Conservation (phyloP, 495 filamentous ascomycete genomes). For the Daldinia childiae region DNA sequence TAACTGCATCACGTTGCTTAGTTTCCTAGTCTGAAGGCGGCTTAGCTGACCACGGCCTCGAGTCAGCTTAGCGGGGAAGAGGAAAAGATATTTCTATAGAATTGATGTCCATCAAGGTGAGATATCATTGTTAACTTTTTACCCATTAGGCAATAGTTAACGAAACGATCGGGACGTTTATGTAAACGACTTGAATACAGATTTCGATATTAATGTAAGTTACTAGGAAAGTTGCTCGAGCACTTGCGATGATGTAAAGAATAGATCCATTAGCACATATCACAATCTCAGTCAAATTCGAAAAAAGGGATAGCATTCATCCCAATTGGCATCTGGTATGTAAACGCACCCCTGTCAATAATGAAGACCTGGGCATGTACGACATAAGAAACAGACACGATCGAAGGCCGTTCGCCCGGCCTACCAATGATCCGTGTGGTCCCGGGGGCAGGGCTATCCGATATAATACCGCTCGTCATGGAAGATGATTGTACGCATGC, state of each 20-base stretch:
- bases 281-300: slow-evolving; percentile 3
- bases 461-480: slow-evolving; percentile 5
- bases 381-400: slow-evolving; percentile 34
- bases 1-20: slow-evolving; percentile 31
- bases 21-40: slow-evolving; percentile 30
- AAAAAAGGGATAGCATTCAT: neutral
- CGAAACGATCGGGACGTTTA: slow-evolving; percentile 1
- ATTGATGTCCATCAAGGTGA: slow-evolving; percentile 22
- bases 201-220: neutral
- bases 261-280: neutral
- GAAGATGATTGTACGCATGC: slow-evolving; percentile 15
- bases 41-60: slow-evolving; percentile 28
- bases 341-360: slow-evolving; percentile 20
- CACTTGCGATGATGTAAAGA: neutral
- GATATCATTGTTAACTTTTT: neutral
- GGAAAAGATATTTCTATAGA: slow-evolving; percentile 7
- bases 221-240: neutral
- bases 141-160: neutral
- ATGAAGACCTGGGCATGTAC: slow-evolving; percentile 23
- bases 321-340: slow-evolving; percentile 10
- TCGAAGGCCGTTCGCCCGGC: slow-evolving; percentile 37
- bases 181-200: neutral
- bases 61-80: slow-evolving; percentile 35
- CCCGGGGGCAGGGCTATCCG: slow-evolving; percentile 20
- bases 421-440: slow-evolving; percentile 18